These are phyloP conservation scores for Lycium barbarum DNA, from an alignment of 257 asterid genomes.

Conservation along the genomic window DNA sequence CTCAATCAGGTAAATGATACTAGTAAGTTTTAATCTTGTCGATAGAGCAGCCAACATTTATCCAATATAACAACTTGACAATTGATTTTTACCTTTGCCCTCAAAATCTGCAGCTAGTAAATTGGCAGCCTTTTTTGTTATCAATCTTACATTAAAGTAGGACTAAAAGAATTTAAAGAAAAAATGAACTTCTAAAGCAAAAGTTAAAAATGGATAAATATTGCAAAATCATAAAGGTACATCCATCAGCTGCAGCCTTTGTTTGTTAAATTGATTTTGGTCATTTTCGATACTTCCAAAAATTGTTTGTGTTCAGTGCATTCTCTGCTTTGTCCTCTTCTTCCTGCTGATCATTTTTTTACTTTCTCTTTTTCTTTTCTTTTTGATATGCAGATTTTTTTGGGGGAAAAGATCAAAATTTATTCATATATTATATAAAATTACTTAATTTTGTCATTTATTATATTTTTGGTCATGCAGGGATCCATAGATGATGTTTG, in stretches of 20 bases:
- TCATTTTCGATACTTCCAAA: conserved; percentile 40
- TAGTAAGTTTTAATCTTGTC: not conserved
- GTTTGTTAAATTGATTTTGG: conserved; percentile 40
- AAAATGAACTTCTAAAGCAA: not conserved
- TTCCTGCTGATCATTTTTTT: too few species aligned
- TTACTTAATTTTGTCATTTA: not conserved
- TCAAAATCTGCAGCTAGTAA: conserved; percentile 24
- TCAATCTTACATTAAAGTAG: conserved; percentile 12
- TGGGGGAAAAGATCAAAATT: too few species aligned
- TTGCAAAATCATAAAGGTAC: conserved; percentile 26
- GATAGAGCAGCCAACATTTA: not conserved
- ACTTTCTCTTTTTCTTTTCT: too few species aligned
- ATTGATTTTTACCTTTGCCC: not conserved
- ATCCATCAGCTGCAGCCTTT: conserved; percentile 42
- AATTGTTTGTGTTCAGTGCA: conserved; percentile 32
- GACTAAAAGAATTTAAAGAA: conserved; percentile 13
- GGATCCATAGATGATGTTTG: too few species aligned
- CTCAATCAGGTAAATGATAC: too few species aligned
- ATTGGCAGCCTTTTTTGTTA: conserved; percentile 26
- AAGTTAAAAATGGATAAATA: conserved; percentile 36
- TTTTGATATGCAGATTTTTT: too few species aligned
- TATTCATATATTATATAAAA: not conserved
- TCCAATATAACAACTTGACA: not conserved
- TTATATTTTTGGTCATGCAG: not conserved
- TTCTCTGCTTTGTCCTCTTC: conserved; percentile 38